A percentile compares a stretch with the other conserved stretches of the same genome.
These are phyloP conservation scores for Euptelea pleiosperma DNA, from an alignment of 164 flowering plant genomes.

Conservation along the genomic window DNA sequence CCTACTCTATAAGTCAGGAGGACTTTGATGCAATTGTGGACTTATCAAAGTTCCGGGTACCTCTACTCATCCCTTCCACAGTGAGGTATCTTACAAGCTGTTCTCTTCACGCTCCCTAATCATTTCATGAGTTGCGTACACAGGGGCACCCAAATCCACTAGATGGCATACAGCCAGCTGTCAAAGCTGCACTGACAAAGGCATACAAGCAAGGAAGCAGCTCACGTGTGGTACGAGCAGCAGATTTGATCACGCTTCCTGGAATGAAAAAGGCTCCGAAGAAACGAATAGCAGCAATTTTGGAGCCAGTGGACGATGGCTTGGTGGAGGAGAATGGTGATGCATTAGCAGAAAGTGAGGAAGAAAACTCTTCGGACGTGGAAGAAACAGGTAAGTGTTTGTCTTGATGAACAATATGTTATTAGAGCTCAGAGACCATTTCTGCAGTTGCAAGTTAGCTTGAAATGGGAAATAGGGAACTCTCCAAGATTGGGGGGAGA, in stretches of 20 bases:
- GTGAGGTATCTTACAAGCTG: neutral
- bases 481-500: no score
- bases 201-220: conserved; percentile 86
- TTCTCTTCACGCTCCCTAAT: neutral
- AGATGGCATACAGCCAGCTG: conserved; percentile 79
- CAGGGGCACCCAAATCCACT: conserved; percentile 78
- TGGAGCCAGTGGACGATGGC: conserved; percentile 69
- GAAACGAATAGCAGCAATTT: conserved; percentile 84
- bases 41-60: conserved; percentile 81
- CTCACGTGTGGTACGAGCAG: conserved; percentile 59
- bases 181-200: conserved; percentile 80
- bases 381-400: conserved; percentile 52
- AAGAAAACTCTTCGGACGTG: conserved; percentile 62
- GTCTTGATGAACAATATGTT: neutral
- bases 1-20: conserved; percentile 83
- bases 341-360: conserved; percentile 50
- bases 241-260: conserved; percentile 79
- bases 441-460: neutral
- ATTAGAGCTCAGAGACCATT: neutral
- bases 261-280: conserved; percentile 84
- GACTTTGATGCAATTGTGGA: conserved; percentile 83
- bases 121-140: conserved; percentile 2
- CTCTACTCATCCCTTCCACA: neutral
- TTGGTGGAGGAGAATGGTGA: conserved; percentile 35
- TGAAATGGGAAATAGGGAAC: neutral